phyloP scores from a whole-genome alignment of 202 grass and related monocot genomes.

The Panicum hallii region DNA sequence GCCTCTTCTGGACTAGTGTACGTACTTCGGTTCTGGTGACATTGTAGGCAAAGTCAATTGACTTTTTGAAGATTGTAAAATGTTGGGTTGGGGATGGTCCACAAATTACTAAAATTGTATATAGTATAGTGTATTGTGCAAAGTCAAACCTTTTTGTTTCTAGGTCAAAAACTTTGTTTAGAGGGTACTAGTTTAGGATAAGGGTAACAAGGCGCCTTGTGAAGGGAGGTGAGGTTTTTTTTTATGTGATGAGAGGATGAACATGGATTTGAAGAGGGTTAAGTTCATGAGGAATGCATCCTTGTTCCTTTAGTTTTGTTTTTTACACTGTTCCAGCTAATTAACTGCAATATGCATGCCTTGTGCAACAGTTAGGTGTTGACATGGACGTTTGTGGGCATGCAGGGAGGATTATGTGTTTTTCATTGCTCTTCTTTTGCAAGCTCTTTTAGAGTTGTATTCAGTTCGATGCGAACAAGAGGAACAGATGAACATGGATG shows the following conservation, averaged over 20 bases:
- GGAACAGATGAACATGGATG: constrained; percentile 36
- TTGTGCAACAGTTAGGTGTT: neutral
- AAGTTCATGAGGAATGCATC: constrained; percentile 13
- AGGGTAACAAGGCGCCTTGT: neutral
- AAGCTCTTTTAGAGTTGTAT: neutral
- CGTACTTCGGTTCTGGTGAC: neutral
- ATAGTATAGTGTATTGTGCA: neutral
- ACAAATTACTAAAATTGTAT: neutral
- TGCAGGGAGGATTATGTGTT: neutral
- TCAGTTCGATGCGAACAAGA: neutral
- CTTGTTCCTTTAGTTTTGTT: neutral
- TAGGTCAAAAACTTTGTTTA: constrained; percentile 44
- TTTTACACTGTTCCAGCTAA: neutral
- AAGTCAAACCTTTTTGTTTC: neutral
- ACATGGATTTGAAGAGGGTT: constrained; percentile 29
- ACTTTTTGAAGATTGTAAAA: neutral
- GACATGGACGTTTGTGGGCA: constrained; percentile 1
- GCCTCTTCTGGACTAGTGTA: neutral
- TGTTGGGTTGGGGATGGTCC: neutral
- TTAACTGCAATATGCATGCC: neutral
- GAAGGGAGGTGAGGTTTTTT: neutral
- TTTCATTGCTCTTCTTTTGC: neutral
- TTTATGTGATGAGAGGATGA: neutral
- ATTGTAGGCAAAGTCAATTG: constrained; percentile 3
- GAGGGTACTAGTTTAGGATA: neutral